A percentile compares a stretch with the other conserved stretches of the same genome.
These are phyloP conservation scores for Agaricus blazei DNA, from an alignment of 768 basidiomycete genomes.

Conservation along the genomic window DNA sequence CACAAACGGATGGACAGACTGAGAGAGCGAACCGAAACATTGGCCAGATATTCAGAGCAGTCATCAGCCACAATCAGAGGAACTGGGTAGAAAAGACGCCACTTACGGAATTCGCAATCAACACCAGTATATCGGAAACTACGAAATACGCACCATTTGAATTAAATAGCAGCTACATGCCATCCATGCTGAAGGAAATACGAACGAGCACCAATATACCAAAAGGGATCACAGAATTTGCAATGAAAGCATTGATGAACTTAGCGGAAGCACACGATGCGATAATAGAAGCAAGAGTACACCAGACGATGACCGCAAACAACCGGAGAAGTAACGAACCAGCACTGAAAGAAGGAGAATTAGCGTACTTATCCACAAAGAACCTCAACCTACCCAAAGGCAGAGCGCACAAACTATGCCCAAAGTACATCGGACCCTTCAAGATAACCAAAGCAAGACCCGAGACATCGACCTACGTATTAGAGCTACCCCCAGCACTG, in stretches of 20 bases:
- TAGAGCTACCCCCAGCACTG: conserved; percentile 18
- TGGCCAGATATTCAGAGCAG: conserved; percentile 23
- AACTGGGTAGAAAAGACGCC: conserved; percentile 27
- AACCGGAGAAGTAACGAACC: conserved; percentile 13
- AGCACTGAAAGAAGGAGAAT: conserved; percentile 15
- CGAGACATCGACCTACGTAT: conserved; percentile 21
- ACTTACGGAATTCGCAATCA: conserved; percentile 32
- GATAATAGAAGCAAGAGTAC: conserved; percentile 24
- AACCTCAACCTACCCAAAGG: conserved; percentile 25
- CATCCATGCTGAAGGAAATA: conserved; percentile 14
- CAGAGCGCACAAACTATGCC: conserved; percentile 27
- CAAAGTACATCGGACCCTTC: conserved; percentile 35
- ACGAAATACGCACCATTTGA: conserved; percentile 31
- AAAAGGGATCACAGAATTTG: conserved; percentile 21
- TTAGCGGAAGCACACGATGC: conserved; percentile 27
- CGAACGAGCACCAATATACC: background rate
- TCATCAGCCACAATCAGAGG: conserved; percentile 20
- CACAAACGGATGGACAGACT: conserved; percentile 32
- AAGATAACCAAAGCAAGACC: conserved; percentile 16
- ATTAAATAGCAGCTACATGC: conserved; percentile 20
- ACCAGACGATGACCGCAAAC: conserved; percentile 26
- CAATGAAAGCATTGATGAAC: conserved; percentile 16
- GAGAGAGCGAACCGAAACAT: conserved; percentile 23
- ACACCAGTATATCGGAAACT: conserved; percentile 17
- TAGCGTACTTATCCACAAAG: conserved; percentile 30